Base-by-base conservation (phyloP, 1,284 basidiomycete species). In the Trametes polyzona region DNA sequence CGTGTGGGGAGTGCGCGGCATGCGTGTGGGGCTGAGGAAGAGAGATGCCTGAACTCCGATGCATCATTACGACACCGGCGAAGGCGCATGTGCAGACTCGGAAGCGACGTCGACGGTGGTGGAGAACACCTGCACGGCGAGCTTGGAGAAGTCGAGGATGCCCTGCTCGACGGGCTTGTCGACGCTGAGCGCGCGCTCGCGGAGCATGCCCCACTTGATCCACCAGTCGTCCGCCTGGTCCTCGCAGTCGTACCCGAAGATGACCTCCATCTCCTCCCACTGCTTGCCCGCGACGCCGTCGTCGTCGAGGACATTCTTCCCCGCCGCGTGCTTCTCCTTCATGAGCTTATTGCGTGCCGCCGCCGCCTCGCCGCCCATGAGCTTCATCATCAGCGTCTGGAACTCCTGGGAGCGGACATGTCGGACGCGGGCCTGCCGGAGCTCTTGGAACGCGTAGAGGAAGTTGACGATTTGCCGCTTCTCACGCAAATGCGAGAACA, bases 361-460 rank as follows among this genome's bases (percentile, higher is more conserved):
- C 12, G 57, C 42, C n/a, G 55, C 58, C 57, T 60, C 40, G 41
- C 55, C 52, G 42, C 30, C 44, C 14, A 65, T 35, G 19, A 58
- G 23, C 60, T 67, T 29, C 58, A 48, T 49, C 35, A 48, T 33
- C 16, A 61, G 35, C 29, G 52, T 53, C 26, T 39, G 55, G 33
- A 57, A 19, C 52, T 71, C 70, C 30, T 63, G 58, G 21, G 55
- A 46, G 24, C 53, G 52, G 14, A 57, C 57, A 12, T 54, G 43
- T n/a, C 54, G 30, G 21, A 63, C 65, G 35, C 69, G 68, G 21
- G 55, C 26, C 44, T 69, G 68, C 5, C 70, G 68, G 4, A 86
- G 68, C 46, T 84, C 81, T 61, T 86, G 78, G 63, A 83, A 80
- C 0, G 81, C 84, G 58, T 75, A 73, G 6, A 86, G 72, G 65